Evolutionary conservation across 306 rosid species (phyloP).

Genomic region (Vigna mungo): DNA sequence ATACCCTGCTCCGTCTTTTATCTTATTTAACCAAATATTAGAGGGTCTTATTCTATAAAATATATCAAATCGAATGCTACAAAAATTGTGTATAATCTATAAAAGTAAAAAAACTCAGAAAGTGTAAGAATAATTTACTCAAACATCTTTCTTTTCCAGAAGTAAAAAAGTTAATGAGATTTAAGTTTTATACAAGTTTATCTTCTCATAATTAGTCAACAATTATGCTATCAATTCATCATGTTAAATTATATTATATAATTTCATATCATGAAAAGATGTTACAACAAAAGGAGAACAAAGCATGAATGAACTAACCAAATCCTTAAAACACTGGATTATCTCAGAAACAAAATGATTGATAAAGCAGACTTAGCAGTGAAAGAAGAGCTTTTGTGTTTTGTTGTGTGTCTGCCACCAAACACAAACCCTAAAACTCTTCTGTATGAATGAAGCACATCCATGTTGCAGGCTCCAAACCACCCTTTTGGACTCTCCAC

Average conservation of each 20-base stretch:
- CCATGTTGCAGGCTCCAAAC: slow-evolving; percentile 50
- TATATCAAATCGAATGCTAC: too few relatives aligned
- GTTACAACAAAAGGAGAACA: neutral
- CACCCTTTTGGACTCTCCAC: slow-evolving; percentile 41
- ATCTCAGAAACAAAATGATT: slow-evolving; percentile 46
- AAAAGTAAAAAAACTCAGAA: too few relatives aligned
- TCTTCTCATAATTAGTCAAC: neutral
- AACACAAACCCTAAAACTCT: slow-evolving; percentile 44
- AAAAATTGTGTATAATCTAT: too few relatives aligned
- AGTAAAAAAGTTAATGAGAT: too few relatives aligned
- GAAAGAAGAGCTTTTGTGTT: slow-evolving; percentile 53
- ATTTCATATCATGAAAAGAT: too few relatives aligned
- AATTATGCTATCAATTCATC: neutral
- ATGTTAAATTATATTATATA: neutral
- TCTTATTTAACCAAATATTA: too few relatives aligned
- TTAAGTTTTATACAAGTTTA: too few relatives aligned
- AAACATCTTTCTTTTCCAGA: too few relatives aligned
- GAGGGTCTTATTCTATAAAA: too few relatives aligned
- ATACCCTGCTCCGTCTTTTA: too few relatives aligned
- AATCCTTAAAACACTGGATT: slow-evolving; percentile 1
- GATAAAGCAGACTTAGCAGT: slow-evolving; percentile 38
- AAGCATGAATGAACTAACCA: neutral
- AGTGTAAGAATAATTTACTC: too few relatives aligned
- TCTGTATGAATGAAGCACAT: slow-evolving; percentile 15
- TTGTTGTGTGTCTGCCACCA: slow-evolving; percentile 67